Conservation (phyloP, 495 filamentous ascomycete species). For the Echria macrotheca region DNA sequence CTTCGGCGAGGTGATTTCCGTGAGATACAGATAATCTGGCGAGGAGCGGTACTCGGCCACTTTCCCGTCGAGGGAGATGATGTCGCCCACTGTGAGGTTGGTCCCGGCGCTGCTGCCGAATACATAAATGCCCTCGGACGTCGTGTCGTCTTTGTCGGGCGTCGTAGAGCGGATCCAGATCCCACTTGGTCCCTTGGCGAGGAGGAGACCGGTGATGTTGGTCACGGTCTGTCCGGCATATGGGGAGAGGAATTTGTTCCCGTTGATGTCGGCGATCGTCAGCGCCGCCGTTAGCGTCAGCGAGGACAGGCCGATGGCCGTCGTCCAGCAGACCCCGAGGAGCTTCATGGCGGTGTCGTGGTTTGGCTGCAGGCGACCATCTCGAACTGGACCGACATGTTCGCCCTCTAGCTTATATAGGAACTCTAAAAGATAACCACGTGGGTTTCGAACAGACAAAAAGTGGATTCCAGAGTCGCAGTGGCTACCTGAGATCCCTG, state of each 20-base stretch:
- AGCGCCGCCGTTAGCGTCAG: constrained; percentile 33
- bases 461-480: constrained; percentile 1
- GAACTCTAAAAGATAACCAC: no score
- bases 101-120: constrained; percentile 37
- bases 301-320: constrained; percentile 12
- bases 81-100: constrained; percentile 48
- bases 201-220: constrained; percentile 53
- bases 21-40: constrained; percentile 48
- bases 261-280: constrained; percentile 58
- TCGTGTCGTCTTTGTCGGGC: constrained; percentile 40
- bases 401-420: no score
- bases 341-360: constrained; percentile 14
- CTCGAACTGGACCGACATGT: no score
- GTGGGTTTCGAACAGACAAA: not conserved
- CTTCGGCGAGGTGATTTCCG: constrained; percentile 48
- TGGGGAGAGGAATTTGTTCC: constrained; percentile 53
- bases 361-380: not conserved
- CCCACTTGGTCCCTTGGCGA: constrained; percentile 51
- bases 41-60: constrained; percentile 51
- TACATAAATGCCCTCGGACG: constrained; percentile 51
- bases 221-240: constrained; percentile 45
- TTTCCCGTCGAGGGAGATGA: constrained; percentile 49
- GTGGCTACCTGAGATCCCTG: constrained; percentile 5
- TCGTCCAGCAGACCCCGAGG: no score
- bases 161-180: constrained; percentile 53